Conservation (phyloP, 2,329 filamentous ascomycete genomes). For the Didymella pinodella region DNA sequence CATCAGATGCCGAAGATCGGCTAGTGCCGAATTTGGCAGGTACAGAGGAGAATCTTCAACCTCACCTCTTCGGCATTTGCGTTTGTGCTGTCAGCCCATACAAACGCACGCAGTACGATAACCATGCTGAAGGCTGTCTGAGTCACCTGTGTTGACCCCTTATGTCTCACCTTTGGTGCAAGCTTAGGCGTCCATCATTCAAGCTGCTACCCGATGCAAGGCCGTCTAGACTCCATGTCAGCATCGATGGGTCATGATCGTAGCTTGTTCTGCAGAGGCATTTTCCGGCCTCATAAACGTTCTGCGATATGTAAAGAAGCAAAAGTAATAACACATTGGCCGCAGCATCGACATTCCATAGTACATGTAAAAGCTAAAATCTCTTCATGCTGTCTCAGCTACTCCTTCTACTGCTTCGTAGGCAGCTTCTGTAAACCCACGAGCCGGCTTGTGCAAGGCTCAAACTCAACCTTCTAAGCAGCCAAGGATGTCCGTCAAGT, state of each 20-base stretch:
- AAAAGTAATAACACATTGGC: background rate
- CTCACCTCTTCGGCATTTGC: constrained; percentile 14
- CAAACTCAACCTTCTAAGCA: too few relatives aligned
- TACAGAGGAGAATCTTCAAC: constrained; percentile 3
- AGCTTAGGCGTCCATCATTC: background rate
- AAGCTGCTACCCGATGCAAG: background rate
- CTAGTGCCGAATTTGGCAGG: constrained; percentile 18
- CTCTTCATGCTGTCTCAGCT: too few relatives aligned
- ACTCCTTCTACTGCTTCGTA: too few relatives aligned
- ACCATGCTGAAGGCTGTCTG: background rate
- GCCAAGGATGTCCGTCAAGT: too few relatives aligned
- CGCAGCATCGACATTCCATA: background rate
- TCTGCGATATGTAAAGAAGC: background rate
- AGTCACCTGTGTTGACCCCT: background rate
- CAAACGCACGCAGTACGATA: background rate
- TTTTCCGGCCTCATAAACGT: background rate
- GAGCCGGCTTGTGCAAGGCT: too few relatives aligned
- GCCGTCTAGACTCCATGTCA: background rate
- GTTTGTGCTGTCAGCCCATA: constrained; percentile 1
- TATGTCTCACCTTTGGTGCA: too few relatives aligned
- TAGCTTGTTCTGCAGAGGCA: background rate
- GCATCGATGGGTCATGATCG: background rate
- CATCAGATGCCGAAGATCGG: constrained; percentile 19
- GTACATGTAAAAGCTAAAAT: too few relatives aligned
- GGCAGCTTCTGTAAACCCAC: too few relatives aligned